Evolutionary conservation across 2,329 filamentous ascomycete genomes (phyloP), one percentile per base, ranked within the genome.

Genomic region (Apiospora kogelbergensis): DNA sequence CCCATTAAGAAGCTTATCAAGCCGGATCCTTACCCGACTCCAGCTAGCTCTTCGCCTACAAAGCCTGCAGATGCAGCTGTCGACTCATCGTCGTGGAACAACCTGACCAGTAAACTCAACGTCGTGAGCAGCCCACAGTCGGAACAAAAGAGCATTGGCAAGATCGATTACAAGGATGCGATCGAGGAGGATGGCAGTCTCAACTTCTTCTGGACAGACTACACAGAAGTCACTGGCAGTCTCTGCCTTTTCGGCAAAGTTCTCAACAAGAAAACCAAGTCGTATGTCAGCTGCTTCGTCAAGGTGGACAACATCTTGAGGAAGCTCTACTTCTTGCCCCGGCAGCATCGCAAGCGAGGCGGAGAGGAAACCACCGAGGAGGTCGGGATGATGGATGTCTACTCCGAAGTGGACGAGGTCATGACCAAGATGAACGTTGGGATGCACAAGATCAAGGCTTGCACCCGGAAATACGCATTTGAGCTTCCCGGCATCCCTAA

Each of bases 181-280:
- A 82, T 97, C n/a, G 95, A 98, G 79, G 90, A 93, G 71, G 95
- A 99, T 76, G 96, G 95, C 44, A 97, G 93, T 74, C 85, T 99
- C 40, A 91, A 91, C 73, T 94, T 99, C 84, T 99, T 98, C 83
- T 99, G 96, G 96, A 92, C 93, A 9, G 96, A 99, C 80, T 99
- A 97, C 77, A 94, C 92, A 0, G 96, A 99, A 78, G 85, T 97
- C 78, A 94, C 95, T 75, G 95, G 95, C 70, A 96, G 91, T 74
- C 84, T 99, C 11, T 98, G 94, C 79, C 86, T 99, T 13, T 98
- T 99, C 77, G 96, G 96, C 72, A 99, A 99, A 78, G 95, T 98
- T 30, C 90, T 94, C 75, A 94, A 98, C 82, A 97, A 95, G 80
- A 92, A 90, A 75, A 93, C 89, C 1, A 90, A 88, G 66, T 84